phyloP scores from a whole-genome alignment of 2,329 filamentous ascomycete genomes.

The Aspergillus versicolor region DNA sequence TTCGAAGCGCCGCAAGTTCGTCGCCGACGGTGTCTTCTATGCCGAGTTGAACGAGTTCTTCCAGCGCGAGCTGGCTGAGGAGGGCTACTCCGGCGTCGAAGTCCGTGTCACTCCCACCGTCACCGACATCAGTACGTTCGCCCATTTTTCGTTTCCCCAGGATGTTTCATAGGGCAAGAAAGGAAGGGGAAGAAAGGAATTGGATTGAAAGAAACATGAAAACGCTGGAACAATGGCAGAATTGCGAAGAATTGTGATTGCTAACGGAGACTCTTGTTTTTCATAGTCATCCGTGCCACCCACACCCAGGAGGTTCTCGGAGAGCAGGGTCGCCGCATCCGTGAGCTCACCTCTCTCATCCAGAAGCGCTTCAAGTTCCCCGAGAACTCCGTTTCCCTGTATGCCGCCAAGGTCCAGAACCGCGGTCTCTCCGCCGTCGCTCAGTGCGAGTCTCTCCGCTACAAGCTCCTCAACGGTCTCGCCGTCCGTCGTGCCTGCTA shows the following conservation, averaged over 20 bases:
- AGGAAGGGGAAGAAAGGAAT: conserved; percentile 10
- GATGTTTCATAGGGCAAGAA: conserved; percentile 14
- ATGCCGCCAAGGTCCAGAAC: conserved; percentile 99
- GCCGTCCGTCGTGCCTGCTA: conserved; percentile 99
- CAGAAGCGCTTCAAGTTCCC: conserved; percentile 99
- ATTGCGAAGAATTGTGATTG: conserved; percentile 19
- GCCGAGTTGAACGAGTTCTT: conserved; percentile 99
- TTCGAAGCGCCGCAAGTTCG: conserved; percentile 67
- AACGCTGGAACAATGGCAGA: conserved; percentile 7
- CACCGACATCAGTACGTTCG: conserved; percentile 83
- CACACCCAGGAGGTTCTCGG: conserved; percentile 99
- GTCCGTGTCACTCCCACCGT: conserved; percentile 99
- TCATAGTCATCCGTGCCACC: conserved; percentile 88
- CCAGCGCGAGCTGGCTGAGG: conserved; percentile 99
- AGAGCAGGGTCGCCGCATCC: conserved; percentile 99
- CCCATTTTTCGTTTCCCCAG: conserved; percentile 18
- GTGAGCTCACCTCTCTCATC: conserved; percentile 99
- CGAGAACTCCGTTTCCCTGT: conserved; percentile 99
- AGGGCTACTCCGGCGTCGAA: conserved; percentile 99
- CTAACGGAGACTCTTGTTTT: conserved; percentile 34
- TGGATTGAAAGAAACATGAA: neutral
- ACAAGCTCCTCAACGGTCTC: conserved; percentile 99
- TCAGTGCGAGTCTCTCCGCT: conserved; percentile 99
- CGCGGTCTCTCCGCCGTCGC: conserved; percentile 99
- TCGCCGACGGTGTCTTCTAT: conserved; percentile 99